Base-by-base conservation (phyloP, 805 yeast species). In the Saccharomycopsis capsularis region DNA sequence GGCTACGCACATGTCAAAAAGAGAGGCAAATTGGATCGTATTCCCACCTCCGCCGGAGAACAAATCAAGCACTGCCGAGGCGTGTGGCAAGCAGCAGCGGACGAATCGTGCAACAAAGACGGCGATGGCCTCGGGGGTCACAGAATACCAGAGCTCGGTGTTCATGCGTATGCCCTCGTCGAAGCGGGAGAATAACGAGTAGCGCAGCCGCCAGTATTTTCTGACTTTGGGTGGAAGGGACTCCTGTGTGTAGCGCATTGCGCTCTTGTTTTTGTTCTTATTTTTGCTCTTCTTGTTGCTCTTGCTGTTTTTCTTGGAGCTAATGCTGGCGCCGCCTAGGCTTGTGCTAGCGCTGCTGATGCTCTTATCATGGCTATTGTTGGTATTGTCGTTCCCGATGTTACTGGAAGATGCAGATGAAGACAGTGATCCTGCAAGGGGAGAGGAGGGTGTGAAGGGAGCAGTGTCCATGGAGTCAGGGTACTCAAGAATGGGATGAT, bases 1-100 rank as follows among this genome's bases (percentile, higher is more conserved):
- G 2, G 84, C 88, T 32, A 78, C 74, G 1, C 79, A 82, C 23
- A 59, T 56, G 1, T 74, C 72, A 63, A 85, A 84, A 30, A 60
- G 54, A 47, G 68, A 58, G 42, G 90, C 85, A 62, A 89, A 76
- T 56, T 86, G 95, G 21, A 86, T 82, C 1, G 85, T 68, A 59
- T 87, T 87, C 0, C 95, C 95, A 1, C 95, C 96, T 1, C 89
- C 95, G 0, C 96, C 96, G 55, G 91, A 81, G 57, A 86, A 85
- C 2, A 85, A 72, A 59, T 88, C 96, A 13, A 83, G 61, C 0
- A 81, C 65, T 9, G 18, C 18, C 3, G 21, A 21, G 2, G 78
- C 72, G 0, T 71, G 59, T 0, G 81, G 86, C 21, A 77, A 60
- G 50, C 81, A 71, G 15, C 74, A 70, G 44, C 67, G 63, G 16